Percentiles rank a stretch among this genome's conserved stretches.
Conservation (phyloP, 140 eudicot species). For the Stevia rebaudiana region DNA sequence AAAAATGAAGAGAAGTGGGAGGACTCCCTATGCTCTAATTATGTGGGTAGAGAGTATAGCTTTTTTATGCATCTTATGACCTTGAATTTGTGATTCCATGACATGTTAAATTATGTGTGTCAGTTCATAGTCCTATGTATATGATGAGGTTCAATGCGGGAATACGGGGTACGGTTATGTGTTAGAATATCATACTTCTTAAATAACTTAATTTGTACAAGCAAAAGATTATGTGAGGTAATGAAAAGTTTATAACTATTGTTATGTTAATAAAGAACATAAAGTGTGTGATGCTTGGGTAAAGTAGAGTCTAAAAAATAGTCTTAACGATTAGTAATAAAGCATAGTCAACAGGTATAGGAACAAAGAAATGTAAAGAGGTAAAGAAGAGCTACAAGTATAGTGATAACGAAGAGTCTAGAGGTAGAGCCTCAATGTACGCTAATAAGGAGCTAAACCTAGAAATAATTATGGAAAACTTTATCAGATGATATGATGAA, state of each 20-base stretch:
- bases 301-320: too few relatives aligned
- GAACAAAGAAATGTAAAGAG: background rate
- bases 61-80: too few relatives aligned
- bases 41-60: too few relatives aligned
- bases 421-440: background rate
- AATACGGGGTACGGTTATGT: too few relatives aligned
- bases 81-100: too few relatives aligned
- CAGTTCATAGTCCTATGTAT: too few relatives aligned
- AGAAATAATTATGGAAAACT: background rate
- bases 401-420: background rate
- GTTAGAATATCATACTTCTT: too few relatives aligned
- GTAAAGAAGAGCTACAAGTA: background rate
- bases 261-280: background rate
- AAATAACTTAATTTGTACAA: too few relatives aligned
- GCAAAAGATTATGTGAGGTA: background rate
- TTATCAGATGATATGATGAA: background rate
- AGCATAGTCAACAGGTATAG: background rate
- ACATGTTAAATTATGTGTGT: too few relatives aligned
- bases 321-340: background rate
- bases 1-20: too few relatives aligned
- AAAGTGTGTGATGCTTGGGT: background rate
- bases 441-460: background rate
- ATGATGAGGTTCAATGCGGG: too few relatives aligned
- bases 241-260: background rate
- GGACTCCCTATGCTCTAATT: too few relatives aligned